phyloP scores from a whole-genome alignment of 2,329 filamentous ascomycete genomes.

The Xylaria polymorpha region DNA sequence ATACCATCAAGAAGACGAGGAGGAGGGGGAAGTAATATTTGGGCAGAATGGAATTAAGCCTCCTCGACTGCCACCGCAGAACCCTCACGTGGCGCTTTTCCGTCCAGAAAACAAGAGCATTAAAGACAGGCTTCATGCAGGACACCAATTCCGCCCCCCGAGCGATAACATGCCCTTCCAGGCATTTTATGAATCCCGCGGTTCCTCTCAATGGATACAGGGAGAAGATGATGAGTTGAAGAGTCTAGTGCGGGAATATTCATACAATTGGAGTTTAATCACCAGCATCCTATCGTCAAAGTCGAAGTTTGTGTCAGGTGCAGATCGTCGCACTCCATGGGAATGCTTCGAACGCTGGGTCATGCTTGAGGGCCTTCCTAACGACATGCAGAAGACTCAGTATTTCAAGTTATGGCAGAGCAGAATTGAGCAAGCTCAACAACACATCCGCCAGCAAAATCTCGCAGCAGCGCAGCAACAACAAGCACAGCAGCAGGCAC shows the following conservation, averaged over 20 bases:
- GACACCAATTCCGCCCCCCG: conserved; percentile 92
- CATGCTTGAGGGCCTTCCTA: conserved; percentile 86
- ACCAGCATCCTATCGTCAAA: conserved; percentile 80
- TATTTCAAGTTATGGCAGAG: conserved; percentile 84
- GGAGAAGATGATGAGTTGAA: conserved; percentile 92
- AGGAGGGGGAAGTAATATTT: conserved; percentile 54
- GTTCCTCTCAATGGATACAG: conserved; percentile 90
- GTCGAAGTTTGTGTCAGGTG: conserved; percentile 83
- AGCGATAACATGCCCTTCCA: conserved; percentile 92
- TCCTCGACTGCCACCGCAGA: conserved; percentile 71
- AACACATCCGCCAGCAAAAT: conserved; percentile 64
- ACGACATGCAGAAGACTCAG: conserved; percentile 93
- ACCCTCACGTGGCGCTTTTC: conserved; percentile 86
- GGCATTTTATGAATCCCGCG: conserved; percentile 88
- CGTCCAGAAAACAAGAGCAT: conserved; percentile 89
- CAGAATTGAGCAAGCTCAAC: conserved; percentile 70
- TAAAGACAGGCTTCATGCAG: conserved; percentile 87
- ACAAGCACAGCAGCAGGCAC: conserved; percentile 47
- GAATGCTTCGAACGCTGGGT: conserved; percentile 99
- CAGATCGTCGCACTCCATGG: conserved; percentile 93
- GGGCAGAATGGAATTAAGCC: conserved; percentile 47
- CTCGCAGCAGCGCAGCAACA: conserved; percentile 58
- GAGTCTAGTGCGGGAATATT: conserved; percentile 86
- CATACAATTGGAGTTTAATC: conserved; percentile 98
- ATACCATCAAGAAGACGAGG: conserved; percentile 77